Conservation (phyloP, 164 flowering plant species). For the Saururus chinensis region DNA sequence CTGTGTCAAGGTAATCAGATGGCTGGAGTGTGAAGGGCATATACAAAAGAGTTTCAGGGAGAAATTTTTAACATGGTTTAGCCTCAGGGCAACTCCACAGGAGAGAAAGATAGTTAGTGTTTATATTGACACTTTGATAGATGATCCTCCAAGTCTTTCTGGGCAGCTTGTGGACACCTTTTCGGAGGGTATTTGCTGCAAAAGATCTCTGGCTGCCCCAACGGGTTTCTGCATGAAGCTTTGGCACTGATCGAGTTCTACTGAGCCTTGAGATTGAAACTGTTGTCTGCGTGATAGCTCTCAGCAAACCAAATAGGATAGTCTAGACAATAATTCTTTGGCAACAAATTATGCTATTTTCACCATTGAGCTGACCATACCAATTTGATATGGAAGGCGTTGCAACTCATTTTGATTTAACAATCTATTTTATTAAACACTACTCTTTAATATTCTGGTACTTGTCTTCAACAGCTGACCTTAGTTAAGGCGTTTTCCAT, state of each 20-base stretch:
- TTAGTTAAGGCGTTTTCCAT: no score
- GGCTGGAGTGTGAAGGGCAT: conserved; percentile 80
- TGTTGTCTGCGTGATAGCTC: no score
- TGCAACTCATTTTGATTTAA: no score
- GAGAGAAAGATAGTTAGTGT: conserved; percentile 71
- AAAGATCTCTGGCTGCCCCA: conserved; percentile 33
- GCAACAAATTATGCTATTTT: no score
- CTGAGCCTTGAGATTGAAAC: no score
- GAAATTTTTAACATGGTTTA: conserved; percentile 92
- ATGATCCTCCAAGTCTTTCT: conserved; percentile 76
- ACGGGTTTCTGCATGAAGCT: conserved; percentile 77
- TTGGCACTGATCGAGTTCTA: conserved; percentile 39
- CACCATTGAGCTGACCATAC: no score
- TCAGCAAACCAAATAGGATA: no score
- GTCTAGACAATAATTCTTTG: no score
- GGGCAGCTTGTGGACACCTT: conserved; percentile 88
- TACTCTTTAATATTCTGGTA: no score
- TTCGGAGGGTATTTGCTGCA: conserved; percentile 48
- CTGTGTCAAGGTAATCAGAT: conserved; percentile 66
- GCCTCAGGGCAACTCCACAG: conserved; percentile 63
- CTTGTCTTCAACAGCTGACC: no score
- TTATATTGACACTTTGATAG: conserved; percentile 59
- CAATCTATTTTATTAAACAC: no score
- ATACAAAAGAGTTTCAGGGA: conserved; percentile 64
- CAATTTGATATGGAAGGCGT: no score